Conservation (phyloP, 75 land plant species). For the Larix kaempferi region DNA sequence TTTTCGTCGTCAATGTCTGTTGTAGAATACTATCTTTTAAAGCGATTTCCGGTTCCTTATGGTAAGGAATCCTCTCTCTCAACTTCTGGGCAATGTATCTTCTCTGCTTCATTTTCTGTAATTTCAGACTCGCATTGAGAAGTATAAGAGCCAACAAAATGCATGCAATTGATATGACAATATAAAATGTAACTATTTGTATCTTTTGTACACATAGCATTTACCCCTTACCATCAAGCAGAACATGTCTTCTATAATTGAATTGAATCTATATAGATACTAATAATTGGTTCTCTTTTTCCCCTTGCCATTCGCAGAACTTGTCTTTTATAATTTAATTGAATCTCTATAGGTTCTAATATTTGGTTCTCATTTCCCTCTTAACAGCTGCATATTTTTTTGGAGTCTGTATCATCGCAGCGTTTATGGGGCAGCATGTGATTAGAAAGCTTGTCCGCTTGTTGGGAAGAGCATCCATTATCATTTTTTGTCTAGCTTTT, state of each 20-base stretch:
- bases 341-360: neutral
- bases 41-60: slow-evolving; percentile 65
- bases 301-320: slow-evolving; percentile 28
- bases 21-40: slow-evolving; percentile 57
- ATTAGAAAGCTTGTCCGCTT: slow-evolving; percentile 35
- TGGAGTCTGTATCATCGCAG: slow-evolving; percentile 42
- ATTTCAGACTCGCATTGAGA: no score
- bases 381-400: slow-evolving; percentile 53
- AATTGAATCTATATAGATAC: neutral
- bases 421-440: slow-evolving; percentile 52
- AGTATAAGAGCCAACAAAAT: no score
- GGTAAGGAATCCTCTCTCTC: slow-evolving; percentile 26
- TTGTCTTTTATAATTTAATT: no score
- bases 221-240: no score
- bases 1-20: slow-evolving; percentile 82
- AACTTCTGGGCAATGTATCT: no score
- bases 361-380: neutral
- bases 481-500: slow-evolving; percentile 59
- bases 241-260: no score
- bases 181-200: no score
- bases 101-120: no score
- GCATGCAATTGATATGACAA: no score
- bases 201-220: no score
- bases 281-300: neutral
- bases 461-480: slow-evolving; percentile 59